A percentile compares a stretch with the other conserved stretches of the same genome.
Evolutionary conservation across 2,329 filamentous ascomycete species (phyloP).

Genomic region (Sarocladium strictum): DNA sequence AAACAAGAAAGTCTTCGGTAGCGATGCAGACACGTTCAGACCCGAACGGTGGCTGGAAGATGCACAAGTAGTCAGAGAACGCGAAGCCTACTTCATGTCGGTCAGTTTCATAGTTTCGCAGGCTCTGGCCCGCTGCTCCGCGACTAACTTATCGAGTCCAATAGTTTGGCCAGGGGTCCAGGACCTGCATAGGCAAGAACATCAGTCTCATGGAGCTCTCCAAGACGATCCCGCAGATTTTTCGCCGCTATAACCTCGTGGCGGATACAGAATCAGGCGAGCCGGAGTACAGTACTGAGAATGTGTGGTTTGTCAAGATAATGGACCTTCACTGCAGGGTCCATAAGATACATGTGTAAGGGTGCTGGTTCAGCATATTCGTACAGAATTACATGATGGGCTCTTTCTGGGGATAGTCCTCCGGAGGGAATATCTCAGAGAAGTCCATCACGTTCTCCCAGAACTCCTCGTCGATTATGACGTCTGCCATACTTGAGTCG

Average conservation of each 20-base stretch:
- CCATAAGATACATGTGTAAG: neutral
- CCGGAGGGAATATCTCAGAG: neutral
- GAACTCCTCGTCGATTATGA: neutral
- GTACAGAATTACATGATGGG: neutral
- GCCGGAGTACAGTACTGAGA: neutral
- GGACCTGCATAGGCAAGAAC: constrained; percentile 38
- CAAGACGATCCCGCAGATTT: constrained; percentile 32
- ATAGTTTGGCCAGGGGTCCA: constrained; percentile 34
- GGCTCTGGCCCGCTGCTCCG: neutral
- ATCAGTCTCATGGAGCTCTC: constrained; percentile 36
- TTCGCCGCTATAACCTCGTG: constrained; percentile 27
- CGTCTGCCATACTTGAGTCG: neutral
- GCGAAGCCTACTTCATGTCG: constrained; percentile 24
- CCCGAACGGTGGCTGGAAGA: constrained; percentile 27
- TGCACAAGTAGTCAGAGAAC: constrained; percentile 15
- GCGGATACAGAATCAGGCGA: constrained; percentile 12
- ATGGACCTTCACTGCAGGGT: neutral
- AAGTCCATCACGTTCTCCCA: neutral
- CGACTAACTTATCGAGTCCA: neutral
- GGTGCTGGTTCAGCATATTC: neutral
- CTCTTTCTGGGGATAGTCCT: neutral
- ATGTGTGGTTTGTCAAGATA: neutral
- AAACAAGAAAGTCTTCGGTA: constrained; percentile 31
- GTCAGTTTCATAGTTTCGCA: constrained; percentile 14
- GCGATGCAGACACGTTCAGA: constrained; percentile 29